Base-by-base conservation (phyloP, 1,284 basidiomycete species). In the Rhizopogon parksii region DNA sequence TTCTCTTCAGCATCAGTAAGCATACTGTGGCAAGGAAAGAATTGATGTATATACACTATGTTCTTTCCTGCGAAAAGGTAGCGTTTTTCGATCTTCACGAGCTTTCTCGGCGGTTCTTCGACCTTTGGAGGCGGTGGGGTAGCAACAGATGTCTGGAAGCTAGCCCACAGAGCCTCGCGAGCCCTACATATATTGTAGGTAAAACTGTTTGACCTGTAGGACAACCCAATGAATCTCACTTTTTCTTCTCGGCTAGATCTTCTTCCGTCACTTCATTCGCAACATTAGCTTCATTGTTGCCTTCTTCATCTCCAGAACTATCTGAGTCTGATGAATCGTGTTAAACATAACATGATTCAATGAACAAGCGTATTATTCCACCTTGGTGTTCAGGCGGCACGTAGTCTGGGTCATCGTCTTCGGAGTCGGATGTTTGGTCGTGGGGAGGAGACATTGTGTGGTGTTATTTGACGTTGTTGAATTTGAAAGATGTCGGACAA, bases 41-140 rank as follows among this genome's bases (percentile, higher is more conserved):
- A 5, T 6, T 1, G 8, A 19, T 3, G 1, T 5, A 74, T 85
- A 62, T 65, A 88, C 88, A 73, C 69, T 43, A 85, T 73, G 34
- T 82, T 77, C 57, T 89, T 82, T 17, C 88, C 88, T 1, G 87
- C 88, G 59, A 85, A 91, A 32, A 78, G 66, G 64, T 82, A 85
- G 45, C 72, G 74, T 60, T 81, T 86, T 60, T 82, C 75, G 42
- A 91, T 71, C 63, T 81, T 85, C 38, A 91, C 74, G 57, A 72
- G 71, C 50, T 72, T 75, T 55, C 57, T 58, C 9, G 62, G 53
- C 30, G 55, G 24, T 6, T 56, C 48, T 19, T 56, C 49, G 19
- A 47, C 25, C 21, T 51, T 38, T 15, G 55, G 38, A 24, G 61
- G 49, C 17, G 59, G 53, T 37, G 63, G 53, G 3, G 66, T 59